phyloP scores from a whole-genome alignment of 2,329 filamentous ascomycete genomes.

The Nannizziopsis arthrosporioides region DNA sequence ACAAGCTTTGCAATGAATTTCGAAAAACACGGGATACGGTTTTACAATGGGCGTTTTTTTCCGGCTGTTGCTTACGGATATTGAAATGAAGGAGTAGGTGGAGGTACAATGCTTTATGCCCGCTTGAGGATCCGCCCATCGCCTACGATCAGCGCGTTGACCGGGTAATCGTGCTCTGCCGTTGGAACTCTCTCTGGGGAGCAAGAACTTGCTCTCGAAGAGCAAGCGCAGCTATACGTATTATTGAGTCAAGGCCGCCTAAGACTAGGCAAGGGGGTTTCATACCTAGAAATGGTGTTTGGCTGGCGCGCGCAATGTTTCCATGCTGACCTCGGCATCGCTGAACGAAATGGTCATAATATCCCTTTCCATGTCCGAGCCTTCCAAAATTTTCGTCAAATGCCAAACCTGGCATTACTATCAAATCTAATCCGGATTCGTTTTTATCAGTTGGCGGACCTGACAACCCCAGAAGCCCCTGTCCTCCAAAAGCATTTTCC shows the following conservation, averaged over 20 bases:
- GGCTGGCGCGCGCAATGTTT: constrained; percentile 23
- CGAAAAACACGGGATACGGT: constrained; percentile 2
- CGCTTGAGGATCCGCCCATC: constrained; percentile 46
- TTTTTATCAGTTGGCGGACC: constrained; percentile 15
- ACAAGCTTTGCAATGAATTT: constrained; percentile 40
- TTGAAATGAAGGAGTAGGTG: background rate
- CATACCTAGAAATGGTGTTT: constrained; percentile 51
- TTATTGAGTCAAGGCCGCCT: background rate
- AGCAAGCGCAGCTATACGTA: constrained; percentile 58
- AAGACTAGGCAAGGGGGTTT: constrained; percentile 9
- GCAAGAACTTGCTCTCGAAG: constrained; percentile 74
- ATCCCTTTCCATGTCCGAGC: constrained; percentile 88
- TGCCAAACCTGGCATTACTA: constrained; percentile 84
- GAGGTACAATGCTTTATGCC: constrained; percentile 7
- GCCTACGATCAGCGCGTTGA: constrained; percentile 67
- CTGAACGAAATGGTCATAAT: constrained; percentile 87
- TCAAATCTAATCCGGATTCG: constrained; percentile 57
- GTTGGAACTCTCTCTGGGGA: constrained; percentile 58
- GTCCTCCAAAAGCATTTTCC: constrained; percentile 60
- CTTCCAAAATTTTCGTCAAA: constrained; percentile 68
- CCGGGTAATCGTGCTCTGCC: constrained; percentile 61
- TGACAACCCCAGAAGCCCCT: constrained; percentile 30
- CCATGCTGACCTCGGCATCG: constrained; percentile 47
- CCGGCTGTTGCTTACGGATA: constrained; percentile 3
- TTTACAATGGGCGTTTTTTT: constrained; percentile 10